phyloP scores from a whole-genome alignment of 2,329 filamentous ascomycete genomes.

The Fusarium devonianum region DNA sequence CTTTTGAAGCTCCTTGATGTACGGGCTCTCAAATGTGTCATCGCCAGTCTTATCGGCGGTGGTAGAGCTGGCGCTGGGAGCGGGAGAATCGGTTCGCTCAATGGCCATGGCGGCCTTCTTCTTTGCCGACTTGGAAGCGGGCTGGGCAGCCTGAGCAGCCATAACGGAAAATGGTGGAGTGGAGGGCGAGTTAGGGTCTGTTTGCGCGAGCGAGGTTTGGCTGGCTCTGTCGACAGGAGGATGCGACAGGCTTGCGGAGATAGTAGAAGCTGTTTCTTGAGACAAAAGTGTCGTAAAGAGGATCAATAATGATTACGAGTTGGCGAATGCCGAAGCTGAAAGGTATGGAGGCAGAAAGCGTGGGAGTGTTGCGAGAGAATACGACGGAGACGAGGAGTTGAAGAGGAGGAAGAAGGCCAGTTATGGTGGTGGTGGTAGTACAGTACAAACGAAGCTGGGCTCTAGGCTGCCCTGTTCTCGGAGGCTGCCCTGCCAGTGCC shows the following conservation, averaged over 20 bases:
- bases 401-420: slow-evolving; percentile 22
- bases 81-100: slow-evolving; percentile 62
- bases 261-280: slow-evolving; percentile 10
- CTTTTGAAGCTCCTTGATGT: slow-evolving; percentile 92
- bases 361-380: slow-evolving; percentile 15
- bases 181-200: slow-evolving; percentile 20
- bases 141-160: slow-evolving; percentile 68
- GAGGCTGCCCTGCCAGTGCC: slow-evolving; percentile 15
- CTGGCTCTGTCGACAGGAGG: slow-evolving; percentile 24
- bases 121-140: slow-evolving; percentile 72
- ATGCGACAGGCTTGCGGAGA: slow-evolving; percentile 30
- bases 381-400: slow-evolving; percentile 11
- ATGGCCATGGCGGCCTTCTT: slow-evolving; percentile 67
- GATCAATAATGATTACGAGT: slow-evolving; percentile 7
- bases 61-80: slow-evolving; percentile 56
- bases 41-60: slow-evolving; percentile 61
- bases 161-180: slow-evolving; percentile 46
- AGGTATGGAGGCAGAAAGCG: slow-evolving; percentile 9
- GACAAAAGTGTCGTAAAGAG: slow-evolving; percentile 18
- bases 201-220: slow-evolving; percentile 37
- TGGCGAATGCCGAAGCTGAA: slow-evolving; percentile 11
- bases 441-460: slow-evolving; percentile 24
- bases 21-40: slow-evolving; percentile 72
- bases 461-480: not conserved
- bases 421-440: slow-evolving; percentile 22